Evolutionary conservation across 306 rosid species (phyloP).

Genomic region (Malus sieversii): DNA sequence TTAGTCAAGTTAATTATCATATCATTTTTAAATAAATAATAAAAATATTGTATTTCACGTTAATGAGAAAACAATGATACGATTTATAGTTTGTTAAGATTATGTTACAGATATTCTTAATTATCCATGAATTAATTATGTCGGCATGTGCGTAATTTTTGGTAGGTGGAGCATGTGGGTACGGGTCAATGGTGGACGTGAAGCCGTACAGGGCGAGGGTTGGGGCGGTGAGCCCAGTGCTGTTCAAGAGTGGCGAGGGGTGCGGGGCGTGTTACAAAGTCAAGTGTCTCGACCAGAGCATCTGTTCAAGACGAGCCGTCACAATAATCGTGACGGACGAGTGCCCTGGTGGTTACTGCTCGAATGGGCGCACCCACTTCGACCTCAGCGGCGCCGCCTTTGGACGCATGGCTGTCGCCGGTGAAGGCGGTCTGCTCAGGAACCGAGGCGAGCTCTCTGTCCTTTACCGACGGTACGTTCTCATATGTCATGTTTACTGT

Average conservation of each 20-base stretch:
- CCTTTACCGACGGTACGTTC: constrained; percentile 51
- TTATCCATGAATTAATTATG: not conserved
- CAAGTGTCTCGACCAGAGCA: constrained; percentile 57
- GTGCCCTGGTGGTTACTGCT: constrained; percentile 69
- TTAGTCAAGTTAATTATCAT: too few relatives aligned
- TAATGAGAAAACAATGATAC: not conserved
- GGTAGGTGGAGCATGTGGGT: constrained; percentile 93
- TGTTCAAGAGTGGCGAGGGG: constrained; percentile 78
- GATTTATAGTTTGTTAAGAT: not conserved
- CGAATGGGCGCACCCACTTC: constrained; percentile 59
- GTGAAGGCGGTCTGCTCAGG: constrained; percentile 56
- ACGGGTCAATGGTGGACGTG: constrained; percentile 70
- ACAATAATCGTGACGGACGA: constrained; percentile 78
- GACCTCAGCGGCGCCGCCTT: constrained; percentile 94
- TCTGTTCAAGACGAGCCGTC: constrained; percentile 75
- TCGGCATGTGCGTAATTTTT: not conserved
- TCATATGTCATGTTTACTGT: not conserved
- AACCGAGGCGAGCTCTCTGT: constrained; percentile 66
- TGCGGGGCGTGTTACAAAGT: constrained; percentile 91
- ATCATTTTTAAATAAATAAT: too few relatives aligned
- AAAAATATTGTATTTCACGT: not conserved
- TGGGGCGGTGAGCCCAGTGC: constrained; percentile 68
- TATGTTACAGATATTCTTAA: not conserved
- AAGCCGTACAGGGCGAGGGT: constrained; percentile 82
- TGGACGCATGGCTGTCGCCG: constrained; percentile 71